Percentiles rank a stretch among this genome's conserved stretches.
These are phyloP conservation scores for Medakamo hakoo DNA, from an alignment of 139 green algal species.

Conservation along the genomic window DNA sequence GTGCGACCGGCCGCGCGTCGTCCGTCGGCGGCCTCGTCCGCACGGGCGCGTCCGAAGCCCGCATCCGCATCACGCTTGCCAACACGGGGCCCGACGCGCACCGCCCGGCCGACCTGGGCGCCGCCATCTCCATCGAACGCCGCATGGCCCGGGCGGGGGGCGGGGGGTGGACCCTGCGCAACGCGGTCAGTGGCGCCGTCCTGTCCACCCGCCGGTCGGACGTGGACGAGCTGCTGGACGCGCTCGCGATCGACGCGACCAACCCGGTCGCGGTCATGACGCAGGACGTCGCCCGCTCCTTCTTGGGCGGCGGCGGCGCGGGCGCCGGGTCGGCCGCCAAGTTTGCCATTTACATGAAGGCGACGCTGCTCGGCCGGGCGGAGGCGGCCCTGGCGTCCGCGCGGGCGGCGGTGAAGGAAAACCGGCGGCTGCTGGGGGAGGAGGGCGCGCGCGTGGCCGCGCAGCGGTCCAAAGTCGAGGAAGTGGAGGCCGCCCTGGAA, in stretches of 20 bases:
- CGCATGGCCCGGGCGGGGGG: constrained; percentile 8
- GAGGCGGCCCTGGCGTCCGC: constrained; percentile 3
- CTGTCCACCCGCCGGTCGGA: constrained; percentile 13
- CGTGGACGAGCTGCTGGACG: constrained; percentile 14
- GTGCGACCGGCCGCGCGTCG: constrained; percentile 29
- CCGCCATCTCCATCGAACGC: constrained; percentile 48
- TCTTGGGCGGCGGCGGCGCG: constrained; percentile 25
- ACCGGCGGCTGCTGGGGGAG: not conserved
- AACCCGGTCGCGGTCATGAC: constrained; percentile 27
- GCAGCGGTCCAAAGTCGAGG: not conserved
- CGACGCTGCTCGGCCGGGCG: constrained; percentile 30
- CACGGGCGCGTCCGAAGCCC: constrained; percentile 11
- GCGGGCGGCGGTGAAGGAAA: not conserved
- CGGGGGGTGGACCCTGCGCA: constrained; percentile 1
- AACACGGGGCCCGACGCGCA: constrained; percentile 49
- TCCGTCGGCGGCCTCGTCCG: constrained; percentile 10
- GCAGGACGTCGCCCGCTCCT: constrained; percentile 34
- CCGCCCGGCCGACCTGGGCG: constrained; percentile 26
- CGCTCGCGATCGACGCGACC: constrained; percentile 19
- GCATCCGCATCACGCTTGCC: constrained; percentile 38
- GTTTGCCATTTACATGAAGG: constrained; percentile 58
- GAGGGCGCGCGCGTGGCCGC: not conserved
- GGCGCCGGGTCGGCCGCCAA: constrained; percentile 16
- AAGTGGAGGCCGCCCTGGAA: not conserved
- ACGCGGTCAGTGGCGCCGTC: constrained; percentile 6